Evolutionary conservation across 257 asterid genomes (phyloP).

Genomic region (Salvia miltiorrhiza): DNA sequence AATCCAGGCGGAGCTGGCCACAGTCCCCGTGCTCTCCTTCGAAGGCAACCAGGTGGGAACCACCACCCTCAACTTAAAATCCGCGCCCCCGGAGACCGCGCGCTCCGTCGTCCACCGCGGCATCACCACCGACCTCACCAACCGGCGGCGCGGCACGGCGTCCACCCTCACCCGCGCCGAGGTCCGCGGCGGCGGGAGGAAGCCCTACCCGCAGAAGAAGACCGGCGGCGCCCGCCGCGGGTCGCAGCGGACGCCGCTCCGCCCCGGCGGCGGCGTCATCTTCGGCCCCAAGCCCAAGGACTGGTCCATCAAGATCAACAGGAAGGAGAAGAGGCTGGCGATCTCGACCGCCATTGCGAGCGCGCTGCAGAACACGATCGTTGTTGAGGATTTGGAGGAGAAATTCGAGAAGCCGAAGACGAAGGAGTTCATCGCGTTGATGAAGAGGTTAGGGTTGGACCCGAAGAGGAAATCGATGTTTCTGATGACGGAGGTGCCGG

Average conservation of each 20-base stretch:
- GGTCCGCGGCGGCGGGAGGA: constrained; percentile 88
- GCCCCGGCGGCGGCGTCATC: constrained; percentile 94
- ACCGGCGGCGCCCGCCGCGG: constrained; percentile 95
- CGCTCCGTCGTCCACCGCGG: constrained; percentile 99
- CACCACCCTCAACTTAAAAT: constrained; percentile 62
- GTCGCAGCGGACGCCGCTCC: constrained; percentile 80
- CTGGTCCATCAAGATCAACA: constrained; percentile 85
- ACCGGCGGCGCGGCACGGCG: constrained; percentile 92
- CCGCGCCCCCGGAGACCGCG: constrained; percentile 84
- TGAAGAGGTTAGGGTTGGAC: constrained; percentile 80
- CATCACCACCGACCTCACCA: constrained; percentile 77
- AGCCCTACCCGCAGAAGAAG: constrained; percentile 85
- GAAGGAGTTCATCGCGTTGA: constrained; percentile 68
- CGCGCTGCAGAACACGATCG: constrained; percentile 63
- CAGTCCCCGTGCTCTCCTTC: constrained; percentile 77
- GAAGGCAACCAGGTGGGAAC: constrained; percentile 79
- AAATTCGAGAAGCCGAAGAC: constrained; percentile 86
- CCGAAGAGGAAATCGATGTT: constrained; percentile 83
- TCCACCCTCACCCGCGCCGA: constrained; percentile 94
- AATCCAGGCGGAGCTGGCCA: constrained; percentile 51
- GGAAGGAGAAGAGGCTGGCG: constrained; percentile 82
- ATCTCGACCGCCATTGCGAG: constrained; percentile 86
- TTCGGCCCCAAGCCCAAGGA: constrained; percentile 97
- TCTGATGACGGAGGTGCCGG: constrained; percentile 70
- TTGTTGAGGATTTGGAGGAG: constrained; percentile 76